Evolutionary conservation across 139 green algal species (phyloP), one percentile per base, ranked within the genome.

Genomic region (Medakamo hakoo): DNA sequence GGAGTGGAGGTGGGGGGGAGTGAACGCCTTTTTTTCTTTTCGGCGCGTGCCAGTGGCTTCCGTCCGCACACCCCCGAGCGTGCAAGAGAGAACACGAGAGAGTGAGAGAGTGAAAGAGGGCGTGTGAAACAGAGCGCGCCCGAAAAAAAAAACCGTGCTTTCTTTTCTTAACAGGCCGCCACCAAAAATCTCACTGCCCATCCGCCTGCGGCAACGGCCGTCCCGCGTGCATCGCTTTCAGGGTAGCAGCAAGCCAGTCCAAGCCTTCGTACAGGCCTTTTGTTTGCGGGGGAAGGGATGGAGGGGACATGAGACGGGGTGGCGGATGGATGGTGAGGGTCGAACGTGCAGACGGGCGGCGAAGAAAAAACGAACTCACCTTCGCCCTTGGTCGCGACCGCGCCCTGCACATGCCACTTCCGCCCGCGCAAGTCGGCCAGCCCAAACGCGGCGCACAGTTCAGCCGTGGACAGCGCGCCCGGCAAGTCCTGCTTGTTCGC

Each of bases 401-500:
- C 80, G 27, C 77, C 77, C 75, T 97, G 90, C 65, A 95, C 84
- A 66, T 96, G 90, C 91, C 92, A 98, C 60, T 82, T 84, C 24
- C 92, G 65, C 2, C 63, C 69, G 63, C 83, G 81, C 67, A 99
- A 71, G 61, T 88, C 60, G 16, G 71, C 73, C 69, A 99, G 52
- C 1, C 85, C 88, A 27, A 99, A 67, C 3, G 77, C 83, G 63
- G 94, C 77, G 55, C 80, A 90, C 20, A 95, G 83, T 68, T 97
- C 85, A 26, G 85, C 75, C 3, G 92, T 83, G 2, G 74, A 82
- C 27, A 91, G 60, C 27, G 73, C 72, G 1, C 73, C 69, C 27
- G 69, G 71, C 75, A 83, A 57, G 63, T 91, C 92, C 73, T 98
- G 91, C 76, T 98, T 99, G 80, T 98, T 99, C 29, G 93, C 93